These are phyloP conservation scores for Phytophthora nicotianae DNA, from an alignment of 352 stramenopile genomes.

Conservation along the genomic window DNA sequence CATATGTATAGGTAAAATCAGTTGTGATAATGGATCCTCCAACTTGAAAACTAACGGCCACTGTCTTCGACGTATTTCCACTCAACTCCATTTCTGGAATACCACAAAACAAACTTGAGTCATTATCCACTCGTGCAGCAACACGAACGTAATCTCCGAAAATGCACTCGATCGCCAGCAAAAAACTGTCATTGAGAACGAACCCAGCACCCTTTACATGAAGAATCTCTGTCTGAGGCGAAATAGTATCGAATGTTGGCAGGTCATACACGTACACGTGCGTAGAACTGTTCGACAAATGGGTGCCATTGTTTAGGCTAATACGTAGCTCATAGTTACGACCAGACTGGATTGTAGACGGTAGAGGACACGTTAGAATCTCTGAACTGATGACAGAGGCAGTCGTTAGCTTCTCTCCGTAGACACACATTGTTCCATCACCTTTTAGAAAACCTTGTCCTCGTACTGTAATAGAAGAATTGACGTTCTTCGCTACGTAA, in stretches of 20 bases:
- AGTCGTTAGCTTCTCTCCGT: constrained; percentile 11
- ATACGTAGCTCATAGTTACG: constrained; percentile 31
- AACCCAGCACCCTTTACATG: constrained; percentile 34
- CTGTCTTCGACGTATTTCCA: constrained; percentile 3
- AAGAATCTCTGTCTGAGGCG: constrained; percentile 7
- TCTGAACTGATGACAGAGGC: constrained; percentile 16
- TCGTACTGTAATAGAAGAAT: constrained; percentile 23
- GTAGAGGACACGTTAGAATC: constrained; percentile 27
- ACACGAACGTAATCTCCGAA: constrained; percentile 22
- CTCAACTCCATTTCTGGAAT: constrained; percentile 18
- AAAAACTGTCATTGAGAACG: constrained; percentile 16
- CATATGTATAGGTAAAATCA: constrained; percentile 25
- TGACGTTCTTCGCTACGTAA: constrained; percentile 23
- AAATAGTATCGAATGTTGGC: constrained; percentile 28
- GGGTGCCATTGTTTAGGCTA: constrained; percentile 40
- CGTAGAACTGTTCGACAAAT: constrained; percentile 23
- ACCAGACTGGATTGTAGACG: constrained; percentile 7
- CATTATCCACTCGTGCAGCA: constrained; percentile 21
- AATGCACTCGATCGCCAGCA: constrained; percentile 26
- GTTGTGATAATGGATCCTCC: constrained; percentile 18
- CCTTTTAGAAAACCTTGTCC: constrained; percentile 33
- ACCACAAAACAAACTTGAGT: constrained; percentile 26
- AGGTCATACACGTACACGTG: constrained; percentile 27
- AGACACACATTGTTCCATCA: constrained; percentile 19
- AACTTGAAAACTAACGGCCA: constrained; percentile 23